A percentile compares a stretch with the other conserved stretches of the same genome.
phyloP scores from a whole-genome alignment of 75 land plant species.

The Pinus albicaulis region DNA sequence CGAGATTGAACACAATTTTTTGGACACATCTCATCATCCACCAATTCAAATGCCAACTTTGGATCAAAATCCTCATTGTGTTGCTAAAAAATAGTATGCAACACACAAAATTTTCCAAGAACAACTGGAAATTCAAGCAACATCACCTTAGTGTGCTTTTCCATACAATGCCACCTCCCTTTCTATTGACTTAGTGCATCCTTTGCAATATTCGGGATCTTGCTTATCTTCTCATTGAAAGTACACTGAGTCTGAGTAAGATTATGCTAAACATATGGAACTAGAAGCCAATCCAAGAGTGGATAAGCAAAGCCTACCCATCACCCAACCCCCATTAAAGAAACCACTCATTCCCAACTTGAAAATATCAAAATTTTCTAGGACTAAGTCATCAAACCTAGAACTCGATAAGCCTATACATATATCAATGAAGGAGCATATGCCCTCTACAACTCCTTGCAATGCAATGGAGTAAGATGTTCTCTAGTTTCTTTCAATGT shows the following conservation, averaged over 20 bases:
- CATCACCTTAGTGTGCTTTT: conserved; percentile 91
- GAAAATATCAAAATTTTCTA: conserved; percentile 71
- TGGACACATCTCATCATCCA: conserved; percentile 79
- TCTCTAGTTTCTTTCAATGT: conserved; percentile 90
- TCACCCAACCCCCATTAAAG: conserved; percentile 66
- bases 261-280: conserved; percentile 81
- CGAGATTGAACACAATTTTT: conserved; percentile 38
- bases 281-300: conserved; percentile 87
- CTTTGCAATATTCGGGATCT: conserved; percentile 55
- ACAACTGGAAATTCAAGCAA: conserved; percentile 91
- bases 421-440: conserved; percentile 80
- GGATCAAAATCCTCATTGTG: conserved; percentile 68
- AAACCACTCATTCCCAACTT: conserved; percentile 57
- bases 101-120: conserved; percentile 87
- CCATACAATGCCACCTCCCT: conserved; percentile 85
- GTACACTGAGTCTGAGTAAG: conserved; percentile 91
- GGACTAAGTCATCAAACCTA: conserved; percentile 81
- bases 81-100: conserved; percentile 88
- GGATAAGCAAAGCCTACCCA: conserved; percentile 83
- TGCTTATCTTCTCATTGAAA: conserved; percentile 79
- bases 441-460: conserved; percentile 87
- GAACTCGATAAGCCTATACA: conserved; percentile 97
- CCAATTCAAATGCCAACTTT: conserved; percentile 38
- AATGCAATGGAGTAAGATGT: conserved; percentile 91
- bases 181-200: conserved; percentile 75